phyloP scores from a whole-genome alignment of 2,329 filamentous ascomycete genomes.

The Ascochyta viciae-villosae region DNA sequence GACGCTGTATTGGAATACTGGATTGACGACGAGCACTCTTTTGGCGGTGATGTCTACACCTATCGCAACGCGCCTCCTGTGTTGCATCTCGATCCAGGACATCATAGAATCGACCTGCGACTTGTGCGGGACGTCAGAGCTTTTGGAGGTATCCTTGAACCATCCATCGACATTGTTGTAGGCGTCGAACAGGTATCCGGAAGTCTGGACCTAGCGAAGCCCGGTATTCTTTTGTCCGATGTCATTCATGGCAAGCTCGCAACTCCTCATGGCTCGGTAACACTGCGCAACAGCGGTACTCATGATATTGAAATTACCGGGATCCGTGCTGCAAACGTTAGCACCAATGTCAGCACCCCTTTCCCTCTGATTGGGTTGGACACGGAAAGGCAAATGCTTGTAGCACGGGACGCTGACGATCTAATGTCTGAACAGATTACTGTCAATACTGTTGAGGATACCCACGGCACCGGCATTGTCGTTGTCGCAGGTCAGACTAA shows the following conservation, averaged over 20 bases:
- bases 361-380: constrained; percentile 15
- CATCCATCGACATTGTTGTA: constrained; percentile 53
- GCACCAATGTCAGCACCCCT: constrained; percentile 24
- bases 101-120: constrained; percentile 60
- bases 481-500: constrained; percentile 52
- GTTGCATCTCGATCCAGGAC: constrained; percentile 57
- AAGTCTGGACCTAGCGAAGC: constrained; percentile 42
- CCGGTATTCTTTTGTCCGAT: constrained; percentile 58
- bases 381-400: constrained; percentile 18
- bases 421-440: constrained; percentile 17
- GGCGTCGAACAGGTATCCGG: constrained; percentile 30
- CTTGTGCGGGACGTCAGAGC: constrained; percentile 64
- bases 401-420: constrained; percentile 17
- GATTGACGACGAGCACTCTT: constrained; percentile 60
- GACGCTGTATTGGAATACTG: constrained; percentile 61
- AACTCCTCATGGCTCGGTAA: constrained; percentile 57
- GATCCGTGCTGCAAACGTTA: constrained; percentile 35
- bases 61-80: constrained; percentile 60
- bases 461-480: constrained; percentile 15
- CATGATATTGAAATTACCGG: constrained; percentile 45
- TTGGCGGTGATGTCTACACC: constrained; percentile 65
- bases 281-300: constrained; percentile 55
- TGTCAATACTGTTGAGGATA: not conserved
- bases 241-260: constrained; percentile 57
- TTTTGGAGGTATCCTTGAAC: constrained; percentile 60